Evolutionary conservation across 345 rosid genomes (phyloP).

Genomic region (Brassica cretica): DNA sequence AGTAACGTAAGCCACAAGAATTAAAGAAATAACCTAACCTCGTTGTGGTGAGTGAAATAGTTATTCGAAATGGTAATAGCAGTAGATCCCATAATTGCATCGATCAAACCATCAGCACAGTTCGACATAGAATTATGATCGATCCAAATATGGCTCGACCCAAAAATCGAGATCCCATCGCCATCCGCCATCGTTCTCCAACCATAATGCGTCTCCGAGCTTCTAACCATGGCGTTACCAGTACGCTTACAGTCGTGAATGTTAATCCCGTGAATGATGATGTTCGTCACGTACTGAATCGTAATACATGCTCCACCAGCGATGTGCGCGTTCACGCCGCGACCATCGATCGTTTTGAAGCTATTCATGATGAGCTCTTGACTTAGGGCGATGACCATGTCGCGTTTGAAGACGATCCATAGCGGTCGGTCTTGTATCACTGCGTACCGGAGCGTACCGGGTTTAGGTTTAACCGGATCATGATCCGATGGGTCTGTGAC

Average conservation of each 20-base stretch:
- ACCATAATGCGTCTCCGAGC: conserved; percentile 72
- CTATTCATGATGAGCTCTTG: conserved; percentile 79
- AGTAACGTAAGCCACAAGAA: background rate
- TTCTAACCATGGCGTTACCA: conserved; percentile 77
- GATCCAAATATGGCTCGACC: conserved; percentile 78
- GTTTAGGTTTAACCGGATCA: conserved; percentile 59
- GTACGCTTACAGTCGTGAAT: conserved; percentile 67
- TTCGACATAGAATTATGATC: conserved; percentile 82
- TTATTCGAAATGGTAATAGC: conserved; percentile 74
- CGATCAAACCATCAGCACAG: conserved; percentile 75
- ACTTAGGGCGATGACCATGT: conserved; percentile 67
- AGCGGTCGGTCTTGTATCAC: conserved; percentile 68
- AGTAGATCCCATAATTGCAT: conserved; percentile 69
- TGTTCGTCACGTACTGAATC: conserved; percentile 66
- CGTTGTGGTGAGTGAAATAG: conserved; percentile 74
- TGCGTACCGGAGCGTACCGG: conserved; percentile 73
- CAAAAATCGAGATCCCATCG: conserved; percentile 74
- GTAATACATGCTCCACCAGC: conserved; percentile 62
- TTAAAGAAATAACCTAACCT: conserved; percentile 40
- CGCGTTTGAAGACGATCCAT: conserved; percentile 71
- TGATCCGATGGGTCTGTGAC: conserved; percentile 57
- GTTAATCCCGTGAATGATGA: conserved; percentile 64
- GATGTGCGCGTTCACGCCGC: conserved; percentile 55
- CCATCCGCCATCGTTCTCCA: conserved; percentile 81
- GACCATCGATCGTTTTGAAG: conserved; percentile 75